Conservation (phyloP, 208 protist genomes). For the Acanthamoeba lugdunensis region DNA sequence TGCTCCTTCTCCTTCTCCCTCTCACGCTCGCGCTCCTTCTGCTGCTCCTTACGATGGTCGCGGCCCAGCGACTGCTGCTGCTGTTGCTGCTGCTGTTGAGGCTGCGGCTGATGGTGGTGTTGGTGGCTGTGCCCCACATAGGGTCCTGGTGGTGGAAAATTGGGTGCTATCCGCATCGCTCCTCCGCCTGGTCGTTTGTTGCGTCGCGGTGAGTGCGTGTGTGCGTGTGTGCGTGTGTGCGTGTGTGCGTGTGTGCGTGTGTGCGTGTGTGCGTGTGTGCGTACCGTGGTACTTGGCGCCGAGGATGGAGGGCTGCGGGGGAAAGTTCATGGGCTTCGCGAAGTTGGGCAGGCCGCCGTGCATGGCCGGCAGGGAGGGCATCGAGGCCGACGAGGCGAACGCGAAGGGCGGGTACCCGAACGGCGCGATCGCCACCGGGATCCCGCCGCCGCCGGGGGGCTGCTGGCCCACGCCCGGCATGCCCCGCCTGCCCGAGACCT, state of each 20-base stretch:
- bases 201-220: too few relatives aligned
- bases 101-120: too few relatives aligned
- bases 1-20: not conserved
- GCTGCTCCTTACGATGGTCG: too few relatives aligned
- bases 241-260: too few relatives aligned
- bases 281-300: slow-evolving; percentile 7
- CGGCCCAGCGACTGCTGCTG: not conserved
- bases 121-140: too few relatives aligned
- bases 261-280: too few relatives aligned
- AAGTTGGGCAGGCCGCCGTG: not conserved
- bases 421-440: not conserved
- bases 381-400: slow-evolving; percentile 9
- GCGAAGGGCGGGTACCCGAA: slow-evolving; percentile 29
- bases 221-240: too few relatives aligned
- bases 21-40: not conserved
- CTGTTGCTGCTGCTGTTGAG: not conserved
- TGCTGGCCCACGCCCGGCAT: not conserved
- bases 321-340: not conserved
- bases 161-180: too few relatives aligned
- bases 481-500: not conserved
- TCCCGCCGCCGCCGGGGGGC: too few relatives aligned
- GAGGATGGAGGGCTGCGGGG: not conserved
- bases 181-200: too few relatives aligned
- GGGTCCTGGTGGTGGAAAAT: too few relatives aligned
- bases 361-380: slow-evolving; percentile 12